Percentiles rank a stretch among this genome's conserved stretches.
Conservation (phyloP, 768 basidiomycete species). For the Termitomyces sp. region DNA sequence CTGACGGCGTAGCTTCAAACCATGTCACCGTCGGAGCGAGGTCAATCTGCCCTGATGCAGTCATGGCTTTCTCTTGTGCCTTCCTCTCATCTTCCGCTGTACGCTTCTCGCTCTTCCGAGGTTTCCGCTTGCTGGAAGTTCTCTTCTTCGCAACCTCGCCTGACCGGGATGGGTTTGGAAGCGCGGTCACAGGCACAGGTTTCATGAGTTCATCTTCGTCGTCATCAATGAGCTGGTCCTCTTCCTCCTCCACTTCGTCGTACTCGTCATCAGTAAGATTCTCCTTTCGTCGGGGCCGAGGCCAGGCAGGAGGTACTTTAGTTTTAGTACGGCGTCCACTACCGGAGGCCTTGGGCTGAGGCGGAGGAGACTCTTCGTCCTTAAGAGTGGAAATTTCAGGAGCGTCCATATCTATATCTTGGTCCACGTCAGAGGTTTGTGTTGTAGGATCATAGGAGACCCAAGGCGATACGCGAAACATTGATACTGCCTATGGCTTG, state of each 20-base stretch:
- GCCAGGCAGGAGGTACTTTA: slow-evolving; percentile 19
- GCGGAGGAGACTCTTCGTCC: slow-evolving; percentile 73
- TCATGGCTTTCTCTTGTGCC: slow-evolving; percentile 40
- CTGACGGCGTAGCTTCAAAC: slow-evolving; percentile 40
- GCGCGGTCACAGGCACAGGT: slow-evolving; percentile 29
- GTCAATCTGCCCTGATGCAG: slow-evolving; percentile 32
- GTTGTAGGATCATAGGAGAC: slow-evolving; percentile 49
- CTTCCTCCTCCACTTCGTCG: slow-evolving; percentile 68
- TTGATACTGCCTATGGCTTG: slow-evolving; percentile 35
- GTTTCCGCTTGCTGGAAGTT: slow-evolving; percentile 47
- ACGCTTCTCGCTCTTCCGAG: slow-evolving; percentile 53
- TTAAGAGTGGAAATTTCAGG: slow-evolving; percentile 78
- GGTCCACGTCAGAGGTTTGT: slow-evolving; percentile 35
- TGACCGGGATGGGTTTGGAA: slow-evolving; percentile 25
- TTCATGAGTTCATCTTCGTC: slow-evolving; percentile 35
- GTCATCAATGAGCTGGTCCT: slow-evolving; percentile 81
- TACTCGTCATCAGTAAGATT: slow-evolving; percentile 48
- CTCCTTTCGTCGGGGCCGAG: slow-evolving; percentile 22
- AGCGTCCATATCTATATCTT: slow-evolving; percentile 70
- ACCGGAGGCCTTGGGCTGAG: slow-evolving; percentile 33
- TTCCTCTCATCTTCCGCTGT: slow-evolving; percentile 45
- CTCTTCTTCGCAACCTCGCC: slow-evolving; percentile 48
- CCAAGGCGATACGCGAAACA: slow-evolving; percentile 66
- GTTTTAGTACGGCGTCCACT: slow-evolving; percentile 22
- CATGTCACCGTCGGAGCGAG: slow-evolving; percentile 41